Conservation (phyloP, 345 rosid species). For the Salix purpurea region DNA sequence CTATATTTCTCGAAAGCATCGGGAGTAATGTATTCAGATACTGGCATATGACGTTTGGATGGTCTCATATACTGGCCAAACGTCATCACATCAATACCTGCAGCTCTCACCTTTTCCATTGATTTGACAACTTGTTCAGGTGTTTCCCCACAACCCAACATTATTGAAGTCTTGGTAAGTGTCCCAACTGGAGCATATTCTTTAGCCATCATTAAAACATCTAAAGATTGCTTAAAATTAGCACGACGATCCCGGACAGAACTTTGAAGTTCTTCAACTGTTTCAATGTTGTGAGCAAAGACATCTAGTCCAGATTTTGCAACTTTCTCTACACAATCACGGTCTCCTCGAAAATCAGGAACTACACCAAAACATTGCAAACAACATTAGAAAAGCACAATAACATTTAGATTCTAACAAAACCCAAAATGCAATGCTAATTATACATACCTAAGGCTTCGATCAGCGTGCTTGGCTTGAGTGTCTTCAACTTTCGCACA, state of each 20-base stretch:
- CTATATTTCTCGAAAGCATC: conserved; percentile 88
- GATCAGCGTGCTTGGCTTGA: conserved; percentile 83
- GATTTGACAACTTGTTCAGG: conserved; percentile 86
- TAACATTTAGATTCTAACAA: neutral
- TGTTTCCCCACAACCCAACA: conserved; percentile 99
- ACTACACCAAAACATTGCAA: conserved; percentile 37
- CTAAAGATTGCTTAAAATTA: conserved; percentile 87
- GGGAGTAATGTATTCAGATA: conserved; percentile 88
- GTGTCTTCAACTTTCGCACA: conserved; percentile 64
- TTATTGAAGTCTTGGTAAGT: conserved; percentile 86
- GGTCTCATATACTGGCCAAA: conserved; percentile 99
- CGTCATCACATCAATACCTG: conserved; percentile 99
- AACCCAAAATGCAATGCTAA: neutral
- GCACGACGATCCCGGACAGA: conserved; percentile 90
- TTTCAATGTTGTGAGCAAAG: conserved; percentile 95
- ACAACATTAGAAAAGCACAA: neutral
- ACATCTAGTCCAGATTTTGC: conserved; percentile 85
- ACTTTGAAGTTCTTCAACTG: conserved; percentile 92
- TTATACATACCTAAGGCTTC: conserved; percentile 76
- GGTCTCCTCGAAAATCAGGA: conserved; percentile 93
- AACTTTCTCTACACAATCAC: conserved; percentile 75
- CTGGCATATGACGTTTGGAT: conserved; percentile 95
- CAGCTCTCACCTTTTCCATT: conserved; percentile 92
- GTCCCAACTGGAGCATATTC: conserved; percentile 71
- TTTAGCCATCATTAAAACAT: conserved; percentile 86